Percentiles rank a stretch among this genome's conserved stretches.
Evolutionary conservation across 176 grass and related monocot genomes (phyloP).

Genomic region (Carex kokanica): DNA sequence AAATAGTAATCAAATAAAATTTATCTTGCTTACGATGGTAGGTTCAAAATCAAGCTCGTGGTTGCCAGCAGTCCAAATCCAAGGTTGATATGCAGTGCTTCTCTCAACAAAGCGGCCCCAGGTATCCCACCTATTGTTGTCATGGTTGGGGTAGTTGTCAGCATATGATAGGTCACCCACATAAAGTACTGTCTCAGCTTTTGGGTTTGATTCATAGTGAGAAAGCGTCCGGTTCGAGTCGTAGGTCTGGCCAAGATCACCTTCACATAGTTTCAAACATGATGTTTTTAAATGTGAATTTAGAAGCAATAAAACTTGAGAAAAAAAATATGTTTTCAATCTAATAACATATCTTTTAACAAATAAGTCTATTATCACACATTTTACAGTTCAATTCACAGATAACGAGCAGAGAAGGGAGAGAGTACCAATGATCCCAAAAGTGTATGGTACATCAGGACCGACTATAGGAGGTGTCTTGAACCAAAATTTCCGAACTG

Average conservation of each 20-base stretch:
- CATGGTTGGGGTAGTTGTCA: conserved; percentile 78
- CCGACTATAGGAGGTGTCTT: conserved; percentile 50
- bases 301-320: background rate
- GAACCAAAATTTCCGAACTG: conserved; percentile 52
- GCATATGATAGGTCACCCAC: conserved; percentile 80
- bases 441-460: conserved; percentile 54
- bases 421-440: conserved; percentile 55
- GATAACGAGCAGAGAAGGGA: background rate
- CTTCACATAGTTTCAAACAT: conserved; percentile 38
- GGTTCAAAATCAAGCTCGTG: conserved; percentile 89
- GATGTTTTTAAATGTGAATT: background rate
- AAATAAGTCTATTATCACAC: background rate
- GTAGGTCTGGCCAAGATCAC: conserved; percentile 85
- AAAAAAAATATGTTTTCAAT: background rate
- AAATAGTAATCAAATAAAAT: conserved; percentile 5
- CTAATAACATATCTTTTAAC: background rate
- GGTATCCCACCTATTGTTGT: conserved; percentile 92
- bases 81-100: conserved; percentile 78
- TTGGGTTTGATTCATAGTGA: conserved; percentile 72
- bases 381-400: background rate
- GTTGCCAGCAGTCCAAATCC: conserved; percentile 95
- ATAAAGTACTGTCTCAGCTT: conserved; percentile 67
- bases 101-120: conserved; percentile 90
- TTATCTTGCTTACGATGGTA: conserved; percentile 50
- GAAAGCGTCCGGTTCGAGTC: conserved; percentile 72